Base-by-base conservation (phyloP, 2,329 filamentous ascomycete species). In the Dryadomyces sulphureus region DNA sequence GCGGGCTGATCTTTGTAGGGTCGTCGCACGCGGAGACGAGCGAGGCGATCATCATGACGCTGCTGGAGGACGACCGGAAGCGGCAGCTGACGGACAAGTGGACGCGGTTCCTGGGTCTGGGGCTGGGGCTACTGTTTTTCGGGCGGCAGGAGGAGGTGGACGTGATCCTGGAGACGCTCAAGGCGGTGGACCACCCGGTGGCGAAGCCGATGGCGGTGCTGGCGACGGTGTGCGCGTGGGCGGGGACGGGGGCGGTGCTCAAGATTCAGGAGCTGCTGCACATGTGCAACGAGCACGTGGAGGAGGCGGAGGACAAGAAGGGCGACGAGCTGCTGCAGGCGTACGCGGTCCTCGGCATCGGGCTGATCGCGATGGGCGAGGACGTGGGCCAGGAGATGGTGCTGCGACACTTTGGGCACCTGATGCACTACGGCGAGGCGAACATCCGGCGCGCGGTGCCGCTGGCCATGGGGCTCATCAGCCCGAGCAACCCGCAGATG, bases 301-400 rank as follows among this genome's bases (percentile, higher is more conserved):
- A 96, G 56, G 90, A 94, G 53, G 82, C 84, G 45, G 88, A 94
- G 36, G 87, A 94, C 54, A 94, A 93, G 72, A 92, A 92, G 68
- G 87, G 87, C 22, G 90, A 96, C 54, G 90, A 96, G 65, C 72
- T 98, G 46, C 79, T 95, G 41, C 93, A 98, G 63, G 84, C 89
- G 4, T 98, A 98, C 59, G 92, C 92, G 47, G 90, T 98, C 3
- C 75, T 98, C 48, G 93, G 92, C 55, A 80, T 98, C 48, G 90
- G 87, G 12, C 70, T 98, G 46, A 92, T 98, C 48, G 83, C 90
- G 16, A 98, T 98, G 92, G 92, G 92, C 50, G 92, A 98, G 62
- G 93, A 98, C 49, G 81, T 98, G 47, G 93, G 93, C 5, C 92
- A 98, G 62, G 92, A 98, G 60, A 98, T 98, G 92, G 89, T 96